Evolutionary conservation across 306 rosid species (phyloP), one percentile per base, ranked within the genome.

Genomic region (Parietaria judaica): DNA sequence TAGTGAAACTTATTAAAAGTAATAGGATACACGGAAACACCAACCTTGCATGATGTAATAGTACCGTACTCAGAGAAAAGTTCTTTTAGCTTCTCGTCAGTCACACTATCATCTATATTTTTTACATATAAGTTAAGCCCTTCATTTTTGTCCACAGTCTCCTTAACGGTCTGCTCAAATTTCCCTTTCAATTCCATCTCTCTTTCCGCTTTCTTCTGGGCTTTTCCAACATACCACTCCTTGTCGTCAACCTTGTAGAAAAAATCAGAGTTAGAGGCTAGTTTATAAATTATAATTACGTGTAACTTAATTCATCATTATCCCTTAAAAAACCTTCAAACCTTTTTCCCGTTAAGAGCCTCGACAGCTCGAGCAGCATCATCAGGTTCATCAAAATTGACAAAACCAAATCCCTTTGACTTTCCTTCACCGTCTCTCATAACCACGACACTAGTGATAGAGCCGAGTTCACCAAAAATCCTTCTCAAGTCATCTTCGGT

Each of bases 31-130:
- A 44, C 3, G 49, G 39, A 31, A 65, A 14, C 49, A 10, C 59
- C 36, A 46, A 74, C 79, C 79, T 74, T 74, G 79, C 75, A 74
- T 7, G 79, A 74, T 15, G 79, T 69, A 61, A 74, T 74, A 7
- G 75, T 69, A 50, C 79, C 79, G 65, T 58, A 74, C 4, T 68
- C 43, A 31, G 67, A 62, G 64, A 74, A 74, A 3, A 74, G 34
- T 54, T 69, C 79, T 61, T 59, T 74, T 8, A 74, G 75, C 60
- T 64, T 69, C 4, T 74, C 79, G 53, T 74, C 75, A 31, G 59
- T 53, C 36, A 74, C 51, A 50, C 75, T 69, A 44, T 74, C 79
- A 65, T 74, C 79, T 54, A 74, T 62, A 74, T 74, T 74, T 60
- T 74, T 74, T 5, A 74, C 36, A 55, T 74, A 74, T 39, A 74